Percentiles rank a stretch among this genome's conserved stretches.
These are phyloP conservation scores for Penicillium desertorum DNA, from an alignment of 495 filamentous ascomycete species.

Conservation along the genomic window DNA sequence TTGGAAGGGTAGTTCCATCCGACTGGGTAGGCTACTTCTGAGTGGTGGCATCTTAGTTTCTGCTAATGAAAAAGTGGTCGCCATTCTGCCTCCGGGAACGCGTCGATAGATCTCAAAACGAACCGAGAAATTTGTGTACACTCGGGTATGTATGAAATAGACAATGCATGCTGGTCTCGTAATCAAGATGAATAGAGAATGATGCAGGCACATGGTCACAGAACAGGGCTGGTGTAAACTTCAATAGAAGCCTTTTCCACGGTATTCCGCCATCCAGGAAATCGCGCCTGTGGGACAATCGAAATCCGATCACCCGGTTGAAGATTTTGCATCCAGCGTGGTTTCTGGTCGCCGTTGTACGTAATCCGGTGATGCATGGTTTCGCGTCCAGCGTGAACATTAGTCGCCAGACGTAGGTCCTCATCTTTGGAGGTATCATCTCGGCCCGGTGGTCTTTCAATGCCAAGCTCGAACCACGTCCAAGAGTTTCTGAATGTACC, in stretches of 20 bases:
- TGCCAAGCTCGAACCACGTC: conserved; percentile 61
- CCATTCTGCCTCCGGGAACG: conserved; percentile 15
- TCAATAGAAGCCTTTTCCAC: conserved; percentile 6
- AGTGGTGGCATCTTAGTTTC: conserved; percentile 67
- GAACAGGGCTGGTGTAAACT: conserved; percentile 1
- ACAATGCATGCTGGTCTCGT: neutral
- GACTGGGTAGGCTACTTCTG: conserved; percentile 60
- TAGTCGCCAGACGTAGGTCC: neutral
- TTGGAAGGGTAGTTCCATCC: conserved; percentile 68
- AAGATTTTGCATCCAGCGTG: neutral
- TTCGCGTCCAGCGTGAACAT: conserved; percentile 4
- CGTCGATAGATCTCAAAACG: neutral
- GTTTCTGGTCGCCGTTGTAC: neutral
- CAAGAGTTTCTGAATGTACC: conserved; percentile 47
- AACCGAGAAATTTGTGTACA: neutral
- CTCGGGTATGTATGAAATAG: neutral
- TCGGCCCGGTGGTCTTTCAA: conserved; percentile 41
- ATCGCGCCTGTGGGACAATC: neutral
- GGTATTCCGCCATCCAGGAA: conserved; percentile 5
- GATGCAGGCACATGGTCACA: neutral
- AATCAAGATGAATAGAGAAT: neutral
- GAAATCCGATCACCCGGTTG: conserved; percentile 1
- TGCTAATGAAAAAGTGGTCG: conserved; percentile 57
- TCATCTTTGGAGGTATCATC: neutral
- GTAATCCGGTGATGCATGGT: neutral